These are phyloP conservation scores for Aspergillus calidoustus DNA, from an alignment of 2,329 filamentous ascomycete genomes.

Conservation along the genomic window DNA sequence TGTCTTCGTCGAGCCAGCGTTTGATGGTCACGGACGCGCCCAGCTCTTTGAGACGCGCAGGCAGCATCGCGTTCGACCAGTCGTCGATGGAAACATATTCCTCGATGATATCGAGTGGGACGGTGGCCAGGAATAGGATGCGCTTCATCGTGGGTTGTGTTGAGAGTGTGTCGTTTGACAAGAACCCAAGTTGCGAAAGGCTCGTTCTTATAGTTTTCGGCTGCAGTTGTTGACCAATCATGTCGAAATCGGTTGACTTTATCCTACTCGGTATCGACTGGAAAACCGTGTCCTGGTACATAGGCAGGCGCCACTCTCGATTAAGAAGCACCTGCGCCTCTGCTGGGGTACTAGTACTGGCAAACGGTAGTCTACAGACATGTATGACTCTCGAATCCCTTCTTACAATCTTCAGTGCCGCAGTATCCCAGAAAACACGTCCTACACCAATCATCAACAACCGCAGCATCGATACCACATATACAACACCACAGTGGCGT, in stretches of 20 bases:
- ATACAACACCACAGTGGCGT: not conserved
- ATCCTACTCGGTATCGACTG: too few species aligned
- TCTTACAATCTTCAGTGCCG: not conserved
- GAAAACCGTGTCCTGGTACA: too few species aligned
- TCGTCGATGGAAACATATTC: not conserved
- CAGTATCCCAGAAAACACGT: not conserved
- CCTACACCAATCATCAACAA: not conserved
- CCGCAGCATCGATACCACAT: not conserved
- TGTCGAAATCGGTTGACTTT: too few species aligned
- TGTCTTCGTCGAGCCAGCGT: conserved; percentile 8
- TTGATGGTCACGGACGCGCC: not conserved
- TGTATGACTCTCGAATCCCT: not conserved
- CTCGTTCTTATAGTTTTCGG: too few species aligned
- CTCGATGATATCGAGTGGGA: not conserved
- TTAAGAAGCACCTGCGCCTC: too few species aligned
- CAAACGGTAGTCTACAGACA: not conserved
- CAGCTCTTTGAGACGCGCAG: not conserved
- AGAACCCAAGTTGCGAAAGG: too few species aligned
- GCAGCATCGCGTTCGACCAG: conserved; percentile 6
- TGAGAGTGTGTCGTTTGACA: not conserved
- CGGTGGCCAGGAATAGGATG: not conserved
- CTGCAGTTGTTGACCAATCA: too few species aligned
- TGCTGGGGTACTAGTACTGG: too few species aligned
- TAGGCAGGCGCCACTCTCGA: too few species aligned
- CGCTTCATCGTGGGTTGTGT: not conserved